Base-by-base conservation (phyloP, 139 green algal genomes). In the Dunaliella primolecta region DNA sequence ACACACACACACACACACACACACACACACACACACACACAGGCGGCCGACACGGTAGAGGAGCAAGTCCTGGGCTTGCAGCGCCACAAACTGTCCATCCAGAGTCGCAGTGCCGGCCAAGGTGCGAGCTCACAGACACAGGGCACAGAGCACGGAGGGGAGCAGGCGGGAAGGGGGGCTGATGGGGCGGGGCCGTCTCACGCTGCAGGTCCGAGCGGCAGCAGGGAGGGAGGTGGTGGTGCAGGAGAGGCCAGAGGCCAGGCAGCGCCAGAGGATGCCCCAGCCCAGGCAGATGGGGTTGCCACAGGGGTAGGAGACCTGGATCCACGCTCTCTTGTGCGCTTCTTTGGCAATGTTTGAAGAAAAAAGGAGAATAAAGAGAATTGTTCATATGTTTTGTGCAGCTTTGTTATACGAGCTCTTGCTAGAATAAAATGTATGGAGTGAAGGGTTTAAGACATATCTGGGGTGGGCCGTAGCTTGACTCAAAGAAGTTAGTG, bases 1-100 rank as follows among this genome's bases (percentile, higher is more conserved):
- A n/a, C n/a, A n/a, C n/a, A n/a, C n/a, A n/a, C n/a, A n/a, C n/a
- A n/a, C n/a, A n/a, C n/a, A n/a, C n/a, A n/a, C n/a, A n/a, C n/a
- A n/a, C n/a, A n/a, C n/a, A n/a, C n/a, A n/a, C n/a, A n/a, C n/a
- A n/a, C n/a, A n/a, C n/a, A n/a, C n/a, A n/a, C n/a, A 29, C 80
- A 90, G 77, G 85, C 82, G 24, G 71, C 82, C 29, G 80, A 77
- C 89, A 92, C 75, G 0, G 85, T 92, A 33, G 87, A 93, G 76
- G 25, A 77, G 55, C 76, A 83, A n/a, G 84, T 88, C 32, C 57
- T 87, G 70, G 84, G 37, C 27, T 32, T 87, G 56, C 88, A 91
- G 84, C 78, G 82, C 71, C 84, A 86, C 81, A 88, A 86, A 81
- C 81, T 88, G 81, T 81, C 84, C 70, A 80, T 55, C 30, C 74